Evolutionary conservation across 208 protist species (phyloP).

Genomic region (Wallacemonas sp.): DNA sequence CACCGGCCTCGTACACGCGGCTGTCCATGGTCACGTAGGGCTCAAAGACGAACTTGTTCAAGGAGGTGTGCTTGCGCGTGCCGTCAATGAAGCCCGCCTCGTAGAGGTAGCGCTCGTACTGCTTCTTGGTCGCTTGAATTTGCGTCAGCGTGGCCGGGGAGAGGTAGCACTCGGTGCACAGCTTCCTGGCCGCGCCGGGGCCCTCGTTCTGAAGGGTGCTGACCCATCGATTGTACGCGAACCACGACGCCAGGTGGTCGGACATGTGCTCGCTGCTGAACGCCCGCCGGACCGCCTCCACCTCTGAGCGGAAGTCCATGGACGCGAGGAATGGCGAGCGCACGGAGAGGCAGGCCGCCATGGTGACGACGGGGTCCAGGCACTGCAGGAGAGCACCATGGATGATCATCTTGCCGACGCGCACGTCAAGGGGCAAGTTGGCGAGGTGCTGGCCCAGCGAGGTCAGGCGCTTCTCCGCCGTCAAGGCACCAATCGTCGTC

Average conservation of each 20-base stretch:
- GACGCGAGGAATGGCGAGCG: conserved; percentile 92
- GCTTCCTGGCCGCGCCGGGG: conserved; percentile 46
- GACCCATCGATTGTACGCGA: conserved; percentile 86
- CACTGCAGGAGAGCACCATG: conserved; percentile 94
- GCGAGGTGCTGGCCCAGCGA: conserved; percentile 91
- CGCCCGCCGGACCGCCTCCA: conserved; percentile 73
- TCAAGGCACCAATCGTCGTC: conserved; percentile 83
- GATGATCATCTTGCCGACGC: conserved; percentile 96
- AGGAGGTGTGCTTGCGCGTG: conserved; percentile 19
- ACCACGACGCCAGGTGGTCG: conserved; percentile 90
- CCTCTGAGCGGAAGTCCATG: conserved; percentile 89
- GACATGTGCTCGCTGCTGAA: conserved; percentile 76
- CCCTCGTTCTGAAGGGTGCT: conserved; percentile 47
- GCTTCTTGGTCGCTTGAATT: conserved; percentile 91
- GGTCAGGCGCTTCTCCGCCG: conserved; percentile 83
- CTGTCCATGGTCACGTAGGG: conserved; percentile 74
- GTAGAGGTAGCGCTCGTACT: conserved; percentile 92
- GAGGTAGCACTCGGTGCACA: conserved; percentile 86
- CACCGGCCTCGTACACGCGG: conserved; percentile 83
- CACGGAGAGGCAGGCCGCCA: conserved; percentile 90
- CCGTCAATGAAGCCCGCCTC: conserved; percentile 90
- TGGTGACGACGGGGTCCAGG: conserved; percentile 95
- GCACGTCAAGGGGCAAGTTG: conserved; percentile 91
- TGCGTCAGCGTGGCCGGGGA: conserved; percentile 74
- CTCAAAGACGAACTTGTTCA: conserved; percentile 59